Base-by-base conservation (phyloP, 2,329 filamentous ascomycete genomes). In the Trichoderma arundinaceum region DNA sequence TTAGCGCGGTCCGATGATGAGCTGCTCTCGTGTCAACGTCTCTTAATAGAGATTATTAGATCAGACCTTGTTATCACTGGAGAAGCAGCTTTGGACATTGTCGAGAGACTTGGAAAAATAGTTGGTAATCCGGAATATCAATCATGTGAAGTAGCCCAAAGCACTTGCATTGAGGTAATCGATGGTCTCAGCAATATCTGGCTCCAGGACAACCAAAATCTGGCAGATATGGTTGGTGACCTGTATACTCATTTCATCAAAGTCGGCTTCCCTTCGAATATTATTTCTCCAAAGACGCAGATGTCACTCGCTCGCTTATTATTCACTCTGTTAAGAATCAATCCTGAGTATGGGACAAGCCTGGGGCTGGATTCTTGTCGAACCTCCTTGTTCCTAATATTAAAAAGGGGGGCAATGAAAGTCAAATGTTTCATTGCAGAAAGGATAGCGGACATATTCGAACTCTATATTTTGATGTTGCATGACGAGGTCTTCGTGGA, bases 401-500 rank as follows among this genome's bases (percentile, higher is more conserved):
- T 98, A 7, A 80, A 84, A 48, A 81, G 84, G 13, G 88, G 90
- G 0, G 82, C 86, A 61, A 86, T 94, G 72, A 77, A 82, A 10
- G 89, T 95, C 53, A 95, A 96, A 72, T 93, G 91, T 72, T 86
- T 85, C 66, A 86, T 97, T 61, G 89, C 90, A 0, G 81, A 86
- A 64, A 83, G 84, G 2, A 80, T 98, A 17, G 86, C 92, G 0
- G 81, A 82, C 6, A 83, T 99, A 32, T 99, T 99, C 75, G 85
- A 88, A 12, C 84, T 91, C 1, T 98, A 91, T 72, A 84, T 94
- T n/a, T 83, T 97, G 1, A 90, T 90, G 70, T 83, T 90, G 52
- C 95, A 99, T 71, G 92, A 96, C 65, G 86, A 88, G 6, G 87
- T 98, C 13, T 92, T 97, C 69, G 84, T 92, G 41, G 92, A 98